Percentiles rank a stretch among this genome's conserved stretches.
phyloP scores from a whole-genome alignment of 768 basidiomycete genomes.

The Tricholomella constricta region DNA sequence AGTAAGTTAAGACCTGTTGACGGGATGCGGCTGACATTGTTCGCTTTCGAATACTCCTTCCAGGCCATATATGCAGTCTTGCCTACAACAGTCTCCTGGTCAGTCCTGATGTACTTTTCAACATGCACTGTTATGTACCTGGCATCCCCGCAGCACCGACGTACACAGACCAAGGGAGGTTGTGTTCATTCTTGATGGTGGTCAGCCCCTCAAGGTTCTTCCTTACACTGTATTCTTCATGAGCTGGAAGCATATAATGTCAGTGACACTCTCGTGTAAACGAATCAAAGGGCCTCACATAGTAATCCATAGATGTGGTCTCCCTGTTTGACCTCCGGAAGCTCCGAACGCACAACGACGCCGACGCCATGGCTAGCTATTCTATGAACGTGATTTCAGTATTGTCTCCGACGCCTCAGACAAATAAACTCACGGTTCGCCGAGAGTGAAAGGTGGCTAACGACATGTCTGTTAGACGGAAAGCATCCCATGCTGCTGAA shows the following conservation, averaged over 20 bases:
- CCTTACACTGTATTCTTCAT: conserved; percentile 42
- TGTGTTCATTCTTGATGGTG: conserved; percentile 41
- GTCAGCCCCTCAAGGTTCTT: conserved; percentile 20
- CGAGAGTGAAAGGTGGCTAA: conserved; percentile 31
- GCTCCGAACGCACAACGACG: conserved; percentile 46
- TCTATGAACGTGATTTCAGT: conserved; percentile 14
- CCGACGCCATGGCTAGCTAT: conserved; percentile 39
- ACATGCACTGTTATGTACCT: conserved; percentile 31
- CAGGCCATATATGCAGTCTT: conserved; percentile 42
- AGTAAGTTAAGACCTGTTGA: background rate
- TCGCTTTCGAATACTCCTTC: conserved; percentile 41
- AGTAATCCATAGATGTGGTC: conserved; percentile 41
- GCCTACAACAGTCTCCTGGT: conserved; percentile 21
- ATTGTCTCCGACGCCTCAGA: background rate
- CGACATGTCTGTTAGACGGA: background rate
- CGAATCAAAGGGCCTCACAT: conserved; percentile 25
- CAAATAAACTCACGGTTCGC: conserved; percentile 35
- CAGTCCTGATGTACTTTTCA: background rate
- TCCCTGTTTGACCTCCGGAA: conserved; percentile 32
- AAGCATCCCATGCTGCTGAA: background rate
- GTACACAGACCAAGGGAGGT: conserved; percentile 50
- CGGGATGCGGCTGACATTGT: conserved; percentile 28
- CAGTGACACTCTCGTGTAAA: background rate
- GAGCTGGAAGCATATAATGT: conserved; percentile 27
- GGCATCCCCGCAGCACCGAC: conserved; percentile 58